phyloP scores from a whole-genome alignment of 2,329 filamentous ascomycete species.

The Didymella exigua region DNA sequence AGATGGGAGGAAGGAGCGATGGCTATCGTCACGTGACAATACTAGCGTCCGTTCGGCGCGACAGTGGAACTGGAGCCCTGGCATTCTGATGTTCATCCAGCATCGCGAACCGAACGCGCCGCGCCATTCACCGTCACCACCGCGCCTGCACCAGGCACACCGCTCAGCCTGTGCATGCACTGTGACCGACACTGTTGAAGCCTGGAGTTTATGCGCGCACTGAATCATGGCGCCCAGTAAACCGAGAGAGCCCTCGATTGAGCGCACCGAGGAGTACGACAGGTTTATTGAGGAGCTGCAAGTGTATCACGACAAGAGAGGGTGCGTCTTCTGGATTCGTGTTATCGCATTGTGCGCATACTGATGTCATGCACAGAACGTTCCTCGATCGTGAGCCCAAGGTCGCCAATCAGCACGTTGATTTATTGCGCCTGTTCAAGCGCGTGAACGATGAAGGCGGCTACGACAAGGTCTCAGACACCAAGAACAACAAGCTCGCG shows the following conservation, averaged over 20 bases:
- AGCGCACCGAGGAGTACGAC: conserved; percentile 68
- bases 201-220: conserved; percentile 42
- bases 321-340: conserved; percentile 52
- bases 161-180: conserved; percentile 28
- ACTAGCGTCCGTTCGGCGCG: conserved; percentile 23
- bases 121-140: conserved; percentile 29
- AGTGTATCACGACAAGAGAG: conserved; percentile 77
- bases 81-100: conserved; percentile 42
- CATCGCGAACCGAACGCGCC: conserved; percentile 41
- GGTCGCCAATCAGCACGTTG: conserved; percentile 75
- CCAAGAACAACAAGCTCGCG: conserved; percentile 77
- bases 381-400: conserved; percentile 80
- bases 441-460: conserved; percentile 77
- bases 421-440: conserved; percentile 79
- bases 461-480: conserved; percentile 76
- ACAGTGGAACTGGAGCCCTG: conserved; percentile 28
- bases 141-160: conserved; percentile 33
- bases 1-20: conserved; percentile 24
- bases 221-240: conserved; percentile 53
- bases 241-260: conserved; percentile 53
- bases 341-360: conserved; percentile 28
- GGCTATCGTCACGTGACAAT: conserved; percentile 26
- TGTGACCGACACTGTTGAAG: conserved; percentile 22
- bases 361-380: conserved; percentile 57
- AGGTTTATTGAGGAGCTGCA: conserved; percentile 77